Conservation (phyloP, 1,284 basidiomycete genomes). For the Melampsora americana region DNA sequence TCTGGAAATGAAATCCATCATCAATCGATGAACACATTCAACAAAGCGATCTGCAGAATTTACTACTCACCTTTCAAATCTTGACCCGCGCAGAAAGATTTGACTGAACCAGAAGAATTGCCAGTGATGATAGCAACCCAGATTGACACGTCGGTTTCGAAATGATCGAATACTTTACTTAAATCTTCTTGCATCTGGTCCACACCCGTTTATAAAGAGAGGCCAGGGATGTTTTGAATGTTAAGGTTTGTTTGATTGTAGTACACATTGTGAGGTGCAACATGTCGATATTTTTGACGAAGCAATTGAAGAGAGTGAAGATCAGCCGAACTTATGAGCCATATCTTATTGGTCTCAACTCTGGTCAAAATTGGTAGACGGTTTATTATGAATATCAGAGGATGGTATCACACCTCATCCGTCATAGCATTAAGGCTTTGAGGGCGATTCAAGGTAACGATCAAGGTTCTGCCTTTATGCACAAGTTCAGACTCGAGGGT, state of each 20-base stretch:
- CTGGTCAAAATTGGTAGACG: too few relatives aligned
- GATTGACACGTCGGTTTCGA: constrained; percentile 67
- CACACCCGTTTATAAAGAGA: neutral
- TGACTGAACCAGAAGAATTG: constrained; percentile 58
- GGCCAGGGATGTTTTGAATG: too few relatives aligned
- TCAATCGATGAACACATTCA: constrained; percentile 19
- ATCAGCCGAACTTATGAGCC: too few relatives aligned
- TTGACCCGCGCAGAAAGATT: constrained; percentile 75
- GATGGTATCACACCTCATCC: constrained; percentile 24
- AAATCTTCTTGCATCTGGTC: constrained; percentile 62
- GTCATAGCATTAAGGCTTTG: constrained; percentile 69
- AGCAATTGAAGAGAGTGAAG: too few relatives aligned
- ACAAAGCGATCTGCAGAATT: neutral
- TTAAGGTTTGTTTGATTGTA: too few relatives aligned
- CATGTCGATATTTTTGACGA: too few relatives aligned
- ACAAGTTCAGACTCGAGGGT: constrained; percentile 1
- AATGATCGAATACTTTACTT: constrained; percentile 66
- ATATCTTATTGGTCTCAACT: too few relatives aligned
- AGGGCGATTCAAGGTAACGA: constrained; percentile 72
- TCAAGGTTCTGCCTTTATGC: constrained; percentile 57
- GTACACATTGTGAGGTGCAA: too few relatives aligned
- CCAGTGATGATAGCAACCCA: constrained; percentile 78
- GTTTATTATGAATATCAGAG: too few relatives aligned
- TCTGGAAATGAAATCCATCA: neutral
- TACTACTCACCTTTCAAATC: constrained; percentile 63